Conservation (phyloP, 2,329 filamentous ascomycete species). For the Cladosporium sphaerospermum region DNA sequence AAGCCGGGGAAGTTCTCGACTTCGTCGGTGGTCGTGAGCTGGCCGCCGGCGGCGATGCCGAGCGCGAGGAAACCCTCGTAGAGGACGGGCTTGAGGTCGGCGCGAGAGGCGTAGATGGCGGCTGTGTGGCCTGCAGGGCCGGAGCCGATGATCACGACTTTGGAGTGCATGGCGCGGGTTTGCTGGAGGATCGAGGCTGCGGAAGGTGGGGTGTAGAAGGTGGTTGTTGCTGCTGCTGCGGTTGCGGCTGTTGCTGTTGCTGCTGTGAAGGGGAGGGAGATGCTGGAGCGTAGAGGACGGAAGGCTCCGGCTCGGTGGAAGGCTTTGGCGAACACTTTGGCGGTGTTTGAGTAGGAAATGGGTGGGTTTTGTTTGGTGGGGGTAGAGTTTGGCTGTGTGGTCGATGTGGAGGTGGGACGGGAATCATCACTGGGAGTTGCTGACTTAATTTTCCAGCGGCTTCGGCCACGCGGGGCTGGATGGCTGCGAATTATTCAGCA, state of each 20-base stretch:
- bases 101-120: conserved; percentile 90
- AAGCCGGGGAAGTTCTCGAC: conserved; percentile 98
- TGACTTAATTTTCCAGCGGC: too few relatives aligned
- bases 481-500: too few relatives aligned
- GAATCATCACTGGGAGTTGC: too few relatives aligned
- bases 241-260: conserved; percentile 43
- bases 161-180: conserved; percentile 74
- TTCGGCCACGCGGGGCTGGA: too few relatives aligned
- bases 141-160: conserved; percentile 74
- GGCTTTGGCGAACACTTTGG: conserved; percentile 87
- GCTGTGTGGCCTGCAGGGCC: conserved; percentile 97
- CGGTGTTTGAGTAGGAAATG: conserved; percentile 37
- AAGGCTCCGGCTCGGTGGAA: conserved; percentile 57
- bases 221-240: conserved; percentile 33
- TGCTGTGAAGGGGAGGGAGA: conserved; percentile 56
- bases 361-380: not conserved
- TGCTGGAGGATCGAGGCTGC: conserved; percentile 21
- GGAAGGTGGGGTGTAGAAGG: conserved; percentile 22
- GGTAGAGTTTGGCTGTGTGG: too few relatives aligned
- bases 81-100: conserved; percentile 87
- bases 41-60: conserved; percentile 89
- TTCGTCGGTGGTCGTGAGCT: conserved; percentile 96
- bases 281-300: conserved; percentile 63
- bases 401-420: too few relatives aligned
- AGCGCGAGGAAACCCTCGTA: conserved; percentile 99